phyloP scores from a whole-genome alignment of 83 land plant species.

The Diphasiastrum complanatum region DNA sequence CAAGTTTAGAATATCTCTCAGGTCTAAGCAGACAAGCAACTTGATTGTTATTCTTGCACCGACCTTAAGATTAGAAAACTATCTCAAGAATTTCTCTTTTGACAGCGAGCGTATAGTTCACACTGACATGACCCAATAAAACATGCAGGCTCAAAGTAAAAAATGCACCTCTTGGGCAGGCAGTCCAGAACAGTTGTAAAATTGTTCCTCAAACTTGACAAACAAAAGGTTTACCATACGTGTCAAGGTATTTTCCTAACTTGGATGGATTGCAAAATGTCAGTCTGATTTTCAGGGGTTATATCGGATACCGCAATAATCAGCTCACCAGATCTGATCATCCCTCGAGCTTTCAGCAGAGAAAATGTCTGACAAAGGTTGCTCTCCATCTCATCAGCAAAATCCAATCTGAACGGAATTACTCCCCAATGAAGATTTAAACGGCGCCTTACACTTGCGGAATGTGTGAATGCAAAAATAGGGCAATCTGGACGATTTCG shows the following conservation, averaged over 20 bases:
- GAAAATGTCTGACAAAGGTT: constrained; percentile 78
- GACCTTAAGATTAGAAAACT: too few relatives aligned
- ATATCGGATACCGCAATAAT: constrained; percentile 89
- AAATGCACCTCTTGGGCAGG: too few relatives aligned
- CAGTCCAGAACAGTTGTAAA: too few relatives aligned
- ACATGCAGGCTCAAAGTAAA: too few relatives aligned
- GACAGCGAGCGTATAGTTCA: too few relatives aligned
- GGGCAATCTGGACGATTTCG: constrained; percentile 81
- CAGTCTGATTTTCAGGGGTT: background rate
- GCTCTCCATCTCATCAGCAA: constrained; percentile 87
- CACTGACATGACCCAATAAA: too few relatives aligned
- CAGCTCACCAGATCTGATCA: constrained; percentile 86
- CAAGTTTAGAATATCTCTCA: too few relatives aligned
- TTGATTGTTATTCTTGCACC: too few relatives aligned
- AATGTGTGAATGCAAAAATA: constrained; percentile 82
- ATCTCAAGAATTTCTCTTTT: too few relatives aligned
- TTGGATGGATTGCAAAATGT: constrained; percentile 84
- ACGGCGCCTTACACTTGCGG: constrained; percentile 57
- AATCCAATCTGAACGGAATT: constrained; percentile 79
- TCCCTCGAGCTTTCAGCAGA: constrained; percentile 78
- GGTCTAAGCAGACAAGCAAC: too few relatives aligned
- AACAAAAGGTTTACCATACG: too few relatives aligned
- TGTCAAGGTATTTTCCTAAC: constrained; percentile 80
- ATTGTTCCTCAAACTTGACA: too few relatives aligned
- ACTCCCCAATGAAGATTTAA: constrained; percentile 92